Evolutionary conservation across 305 asterid genomes (phyloP).

Genomic region (Fraxinus ornus): DNA sequence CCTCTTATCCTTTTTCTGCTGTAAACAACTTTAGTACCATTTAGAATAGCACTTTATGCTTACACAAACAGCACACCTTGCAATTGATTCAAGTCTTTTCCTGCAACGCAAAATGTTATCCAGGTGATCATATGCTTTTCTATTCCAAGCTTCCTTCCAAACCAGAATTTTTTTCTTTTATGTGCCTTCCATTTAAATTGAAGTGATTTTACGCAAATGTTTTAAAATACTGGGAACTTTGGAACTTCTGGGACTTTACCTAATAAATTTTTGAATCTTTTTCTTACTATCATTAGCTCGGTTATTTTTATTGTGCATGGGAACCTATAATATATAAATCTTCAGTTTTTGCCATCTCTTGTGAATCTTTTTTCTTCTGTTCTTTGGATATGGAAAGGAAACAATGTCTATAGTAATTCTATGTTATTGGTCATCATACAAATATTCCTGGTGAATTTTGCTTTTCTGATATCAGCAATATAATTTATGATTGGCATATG

Average conservation of each 20-base stretch:
- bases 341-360: not conserved
- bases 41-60: not conserved
- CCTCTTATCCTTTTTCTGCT: not conserved
- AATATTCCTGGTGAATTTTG: not conserved
- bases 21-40: not conserved
- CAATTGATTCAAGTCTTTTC: not conserved
- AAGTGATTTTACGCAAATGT: not conserved
- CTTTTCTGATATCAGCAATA: not conserved
- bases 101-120: not conserved
- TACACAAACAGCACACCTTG: not conserved
- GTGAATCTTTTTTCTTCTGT: not conserved
- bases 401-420: not conserved
- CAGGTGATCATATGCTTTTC: not conserved
- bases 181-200: not conserved
- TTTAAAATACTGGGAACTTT: not conserved
- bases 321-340: not conserved
- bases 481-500: not conserved
- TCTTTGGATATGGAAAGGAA: slow-evolving; percentile 1
- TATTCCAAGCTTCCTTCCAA: not conserved
- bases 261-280: not conserved
- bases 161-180: not conserved
- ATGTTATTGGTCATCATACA: not conserved
- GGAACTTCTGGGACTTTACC: not conserved
- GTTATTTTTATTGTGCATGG: not conserved
- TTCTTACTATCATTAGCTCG: not conserved